Evolutionary conservation across 805 yeast species (phyloP).

Genomic region (Yarrowia sp.): DNA sequence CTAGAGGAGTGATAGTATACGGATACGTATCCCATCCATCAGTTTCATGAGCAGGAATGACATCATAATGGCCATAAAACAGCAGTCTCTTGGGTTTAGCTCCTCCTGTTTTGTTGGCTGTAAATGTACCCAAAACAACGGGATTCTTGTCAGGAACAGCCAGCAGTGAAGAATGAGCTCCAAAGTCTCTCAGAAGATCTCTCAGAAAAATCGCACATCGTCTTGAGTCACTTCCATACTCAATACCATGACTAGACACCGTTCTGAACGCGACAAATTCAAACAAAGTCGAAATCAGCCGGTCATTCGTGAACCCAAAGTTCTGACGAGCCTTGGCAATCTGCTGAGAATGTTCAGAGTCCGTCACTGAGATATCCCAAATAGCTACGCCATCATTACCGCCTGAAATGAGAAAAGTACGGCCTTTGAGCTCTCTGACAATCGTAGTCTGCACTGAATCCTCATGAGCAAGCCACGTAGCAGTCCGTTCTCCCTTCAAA

Average conservation of each 20-base stretch:
- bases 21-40: slow-evolving; percentile 76
- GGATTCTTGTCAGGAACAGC: slow-evolving; percentile 76
- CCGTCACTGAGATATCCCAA: slow-evolving; percentile 56
- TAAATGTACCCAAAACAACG: slow-evolving; percentile 71
- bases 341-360: slow-evolving; percentile 28
- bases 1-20: slow-evolving; percentile 65
- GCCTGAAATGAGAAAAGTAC: slow-evolving; percentile 59
- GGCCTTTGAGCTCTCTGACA: slow-evolving; percentile 44
- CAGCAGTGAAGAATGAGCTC: slow-evolving; percentile 61
- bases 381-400: slow-evolving; percentile 65
- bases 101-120: slow-evolving; percentile 38
- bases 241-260: slow-evolving; percentile 69
- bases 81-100: slow-evolving; percentile 46
- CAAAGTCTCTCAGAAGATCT: slow-evolving; percentile 60
- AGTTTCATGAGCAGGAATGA: slow-evolving; percentile 68
- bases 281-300: slow-evolving; percentile 59
- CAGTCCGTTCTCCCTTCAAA: slow-evolving; percentile 46
- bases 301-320: slow-evolving; percentile 51
- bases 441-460: slow-evolving; percentile 60
- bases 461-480: slow-evolving; percentile 53
- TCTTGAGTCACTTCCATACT: slow-evolving; percentile 72
- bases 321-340: slow-evolving; percentile 16
- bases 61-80: slow-evolving; percentile 97
- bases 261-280: slow-evolving; percentile 69
- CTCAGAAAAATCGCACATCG: slow-evolving; percentile 78